Conservation (phyloP, 2,329 filamentous ascomycete genomes). For the Phialophora macrospora region DNA sequence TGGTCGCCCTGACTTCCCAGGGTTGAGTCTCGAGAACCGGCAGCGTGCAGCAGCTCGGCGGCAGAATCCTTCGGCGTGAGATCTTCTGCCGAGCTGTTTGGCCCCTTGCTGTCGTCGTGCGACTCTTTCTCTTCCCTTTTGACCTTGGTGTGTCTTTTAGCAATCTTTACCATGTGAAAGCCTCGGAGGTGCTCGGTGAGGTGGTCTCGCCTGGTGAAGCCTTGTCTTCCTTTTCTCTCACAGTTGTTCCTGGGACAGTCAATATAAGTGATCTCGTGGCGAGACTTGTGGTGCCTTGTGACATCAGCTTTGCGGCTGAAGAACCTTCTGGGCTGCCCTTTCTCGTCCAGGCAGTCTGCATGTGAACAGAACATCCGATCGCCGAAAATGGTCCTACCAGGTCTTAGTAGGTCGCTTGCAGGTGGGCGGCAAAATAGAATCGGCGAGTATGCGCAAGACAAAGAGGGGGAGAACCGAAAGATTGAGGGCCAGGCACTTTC, state of each 20-base stretch:
- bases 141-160: constrained; percentile 33
- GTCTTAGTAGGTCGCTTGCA: not conserved
- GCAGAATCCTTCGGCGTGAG: not conserved
- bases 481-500: not conserved
- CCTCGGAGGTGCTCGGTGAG: constrained; percentile 62
- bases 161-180: constrained; percentile 57
- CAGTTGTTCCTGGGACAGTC: constrained; percentile 54
- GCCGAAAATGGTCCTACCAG: constrained; percentile 2
- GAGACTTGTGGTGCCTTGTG: constrained; percentile 55
- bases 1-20: not conserved
- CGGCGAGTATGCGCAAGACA: not conserved
- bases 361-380: constrained; percentile 36
- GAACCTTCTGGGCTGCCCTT: constrained; percentile 27
- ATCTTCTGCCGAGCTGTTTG: constrained; percentile 7
- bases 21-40: not conserved
- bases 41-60: not conserved
- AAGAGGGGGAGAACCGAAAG: not conserved
- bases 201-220: constrained; percentile 63
- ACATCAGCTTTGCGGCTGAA: constrained; percentile 57
- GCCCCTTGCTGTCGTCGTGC: constrained; percentile 3
- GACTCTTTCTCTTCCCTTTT: constrained; percentile 6
- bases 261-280: constrained; percentile 49
- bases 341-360: constrained; percentile 39
- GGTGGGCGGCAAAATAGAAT: not conserved
- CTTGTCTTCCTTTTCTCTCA: constrained; percentile 53